Base-by-base conservation (phyloP, 306 rosid species). In the Senna siamea region DNA sequence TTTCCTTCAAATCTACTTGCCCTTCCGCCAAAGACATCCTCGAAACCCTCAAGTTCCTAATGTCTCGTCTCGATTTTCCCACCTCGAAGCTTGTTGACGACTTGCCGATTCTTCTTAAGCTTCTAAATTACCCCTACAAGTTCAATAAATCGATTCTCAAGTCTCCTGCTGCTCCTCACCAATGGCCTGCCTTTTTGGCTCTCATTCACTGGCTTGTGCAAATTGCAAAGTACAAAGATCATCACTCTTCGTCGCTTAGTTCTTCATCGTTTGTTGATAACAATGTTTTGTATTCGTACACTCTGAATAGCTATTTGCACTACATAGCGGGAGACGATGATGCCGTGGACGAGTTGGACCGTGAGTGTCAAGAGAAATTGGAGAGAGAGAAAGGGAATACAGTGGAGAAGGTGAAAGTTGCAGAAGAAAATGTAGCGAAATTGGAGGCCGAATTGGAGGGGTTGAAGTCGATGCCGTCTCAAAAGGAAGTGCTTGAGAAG, bases 171-270 rank as follows among this genome's bases (percentile, higher is more conserved):
- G 88, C 96, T 0, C 94, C 97, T 52, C 99, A 94, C 78, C 96
- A 90, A 28, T 94, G 99, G 99, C 96, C 96, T 0, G 23, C 90
- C 0, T 46, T 92, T 20, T 92, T 94, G 23, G 94, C 97, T 1
- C 82, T 94, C 11, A 89, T 94, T 30, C 97, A 92, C 81, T 94
- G 99, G 99, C 87, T 94, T 32, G 89, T 92, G 28, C 96, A 94
- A 76, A 35, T 88, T 58, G 92, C 85, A 6, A 66, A 59, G 9
- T 84, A 67, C 73, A 72, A 77, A 5, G 73, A 80, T 20, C 85
- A 85, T 12, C 43, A 78, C 58, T 18, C 83, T 13, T 34, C 80
- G 2, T 32, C 75, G 13, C 15, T 67, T n/a, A 75, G 77, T 56
- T 26, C 76, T 0, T 6, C 78, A 10, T 58, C 87, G n/a, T 78